A percentile compares a stretch with the other conserved stretches of the same genome.
These are phyloP conservation scores for Fusarium pseudocircinatum DNA, from an alignment of 2,329 filamentous ascomycete genomes.

Conservation along the genomic window DNA sequence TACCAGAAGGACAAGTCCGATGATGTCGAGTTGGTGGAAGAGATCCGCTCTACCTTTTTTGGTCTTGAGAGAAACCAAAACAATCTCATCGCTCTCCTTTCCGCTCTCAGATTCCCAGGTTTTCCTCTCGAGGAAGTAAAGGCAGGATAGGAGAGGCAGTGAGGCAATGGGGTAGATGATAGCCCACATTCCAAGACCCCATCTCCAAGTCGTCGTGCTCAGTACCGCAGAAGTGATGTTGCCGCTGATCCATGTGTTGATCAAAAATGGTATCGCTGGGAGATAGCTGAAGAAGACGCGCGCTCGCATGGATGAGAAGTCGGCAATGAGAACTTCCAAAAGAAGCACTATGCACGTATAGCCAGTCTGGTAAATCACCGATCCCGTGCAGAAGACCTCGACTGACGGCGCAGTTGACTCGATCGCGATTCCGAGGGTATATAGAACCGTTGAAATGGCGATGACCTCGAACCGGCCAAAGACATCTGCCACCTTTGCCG, in stretches of 20 bases:
- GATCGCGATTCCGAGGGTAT: slow-evolving; percentile 63
- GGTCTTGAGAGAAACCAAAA: not conserved
- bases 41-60: slow-evolving; percentile 54
- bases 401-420: slow-evolving; percentile 61
- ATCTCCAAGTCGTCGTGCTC: slow-evolving; percentile 62
- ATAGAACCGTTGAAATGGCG: slow-evolving; percentile 64
- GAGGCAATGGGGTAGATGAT: slow-evolving; percentile 68
- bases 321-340: slow-evolving; percentile 69
- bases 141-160: slow-evolving; percentile 61
- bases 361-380: slow-evolving; percentile 66
- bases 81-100: slow-evolving; percentile 4
- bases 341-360: slow-evolving; percentile 67
- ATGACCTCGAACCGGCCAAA: slow-evolving; percentile 71
- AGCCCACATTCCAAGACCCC: slow-evolving; percentile 72
- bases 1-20: slow-evolving; percentile 59
- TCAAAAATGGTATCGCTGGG: slow-evolving; percentile 66
- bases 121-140: slow-evolving; percentile 47
- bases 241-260: slow-evolving; percentile 72
- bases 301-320: slow-evolving; percentile 67
- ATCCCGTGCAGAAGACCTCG: slow-evolving; percentile 61
- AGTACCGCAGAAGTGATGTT: slow-evolving; percentile 64
- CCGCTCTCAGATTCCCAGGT: slow-evolving; percentile 2
- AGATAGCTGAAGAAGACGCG: slow-evolving; percentile 71
- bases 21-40: slow-evolving; percentile 65
- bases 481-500: slow-evolving; percentile 70